Conservation (phyloP, 371 early-diverging fungal species). For the Cladochytrium tenue region DNA sequence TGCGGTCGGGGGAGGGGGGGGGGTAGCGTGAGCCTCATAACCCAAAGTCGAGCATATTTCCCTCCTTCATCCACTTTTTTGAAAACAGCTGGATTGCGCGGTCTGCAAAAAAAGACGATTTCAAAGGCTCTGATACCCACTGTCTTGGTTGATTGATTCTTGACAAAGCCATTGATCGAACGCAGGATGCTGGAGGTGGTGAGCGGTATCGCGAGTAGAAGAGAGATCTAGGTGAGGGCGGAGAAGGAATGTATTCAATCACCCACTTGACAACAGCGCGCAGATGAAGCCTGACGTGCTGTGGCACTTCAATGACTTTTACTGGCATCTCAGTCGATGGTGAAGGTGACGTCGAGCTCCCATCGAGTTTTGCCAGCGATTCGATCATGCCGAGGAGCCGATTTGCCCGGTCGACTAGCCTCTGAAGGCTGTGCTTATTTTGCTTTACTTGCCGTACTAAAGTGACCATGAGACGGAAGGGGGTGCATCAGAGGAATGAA, state of each 20-base stretch:
- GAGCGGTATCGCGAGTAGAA: not conserved
- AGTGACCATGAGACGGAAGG: no score
- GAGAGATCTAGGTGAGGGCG: not conserved
- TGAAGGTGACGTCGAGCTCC: not conserved
- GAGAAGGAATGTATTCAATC: conserved; percentile 2
- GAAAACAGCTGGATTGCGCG: not conserved
- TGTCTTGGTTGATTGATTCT: conserved; percentile 9
- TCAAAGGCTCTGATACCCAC: not conserved
- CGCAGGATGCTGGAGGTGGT: conserved; percentile 2
- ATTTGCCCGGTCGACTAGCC: not conserved
- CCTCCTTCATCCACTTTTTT: no score
- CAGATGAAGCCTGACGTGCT: not conserved
- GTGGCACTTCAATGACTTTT: no score
- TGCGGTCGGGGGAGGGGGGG: not conserved
- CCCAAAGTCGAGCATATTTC: no score
- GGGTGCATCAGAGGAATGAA: no score
- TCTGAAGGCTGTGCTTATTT: not conserved
- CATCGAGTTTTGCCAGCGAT: not conserved
- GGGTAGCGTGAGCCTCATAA: not conserved
- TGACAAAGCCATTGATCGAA: conserved; percentile 8
- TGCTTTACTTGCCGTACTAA: not conserved
- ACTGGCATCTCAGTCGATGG: no score
- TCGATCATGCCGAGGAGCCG: not conserved
- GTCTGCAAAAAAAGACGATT: not conserved
- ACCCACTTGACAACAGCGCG: conserved; percentile 2